These are phyloP conservation scores for Yamadazyma membranifaciens DNA, from an alignment of 1,139 yeast species.

Conservation along the genomic window DNA sequence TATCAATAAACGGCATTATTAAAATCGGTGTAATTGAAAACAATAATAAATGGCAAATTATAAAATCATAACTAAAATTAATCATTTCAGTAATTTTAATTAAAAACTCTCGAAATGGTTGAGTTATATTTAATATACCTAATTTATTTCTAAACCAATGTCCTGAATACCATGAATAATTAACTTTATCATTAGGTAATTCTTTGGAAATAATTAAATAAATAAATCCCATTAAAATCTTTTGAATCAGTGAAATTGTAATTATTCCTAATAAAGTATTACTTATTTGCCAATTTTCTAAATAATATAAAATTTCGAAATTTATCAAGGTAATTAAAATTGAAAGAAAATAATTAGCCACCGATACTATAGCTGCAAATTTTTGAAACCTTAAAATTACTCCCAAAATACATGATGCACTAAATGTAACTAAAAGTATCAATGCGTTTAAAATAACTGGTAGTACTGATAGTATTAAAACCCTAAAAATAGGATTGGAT, in stretches of 20 bases:
- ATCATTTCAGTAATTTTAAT: conserved; percentile 71
- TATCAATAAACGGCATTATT: conserved; percentile 60
- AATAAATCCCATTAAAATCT: conserved; percentile 43
- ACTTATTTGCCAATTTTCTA: conserved; percentile 63
- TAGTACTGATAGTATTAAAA: conserved; percentile 34
- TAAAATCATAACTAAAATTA: conserved; percentile 68
- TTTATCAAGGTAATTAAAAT: conserved; percentile 21
- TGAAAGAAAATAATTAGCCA: conserved; percentile 49
- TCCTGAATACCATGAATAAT: conserved; percentile 87
- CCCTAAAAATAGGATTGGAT: conserved; percentile 15
- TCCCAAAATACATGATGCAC: conserved; percentile 48
- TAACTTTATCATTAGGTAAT: conserved; percentile 51
- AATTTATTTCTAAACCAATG: conserved; percentile 63
- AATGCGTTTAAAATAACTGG: conserved; percentile 44
- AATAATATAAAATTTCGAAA: conserved; percentile 60
- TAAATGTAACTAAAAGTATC: conserved; percentile 45
- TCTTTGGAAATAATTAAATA: conserved; percentile 55
- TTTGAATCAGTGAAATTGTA: conserved; percentile 55
- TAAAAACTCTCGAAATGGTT: conserved; percentile 65
- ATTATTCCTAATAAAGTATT: conserved; percentile 58
- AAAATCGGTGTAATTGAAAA: conserved; percentile 61
- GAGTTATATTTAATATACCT: conserved; percentile 59
- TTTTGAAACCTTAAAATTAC: conserved; percentile 33
- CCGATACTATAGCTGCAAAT: conserved; percentile 43
- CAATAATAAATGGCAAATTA: conserved; percentile 63